Percentiles rank a stretch among this genome's conserved stretches.
phyloP scores from a whole-genome alignment of 1,284 basidiomycete species.

The Papiliotrema terrestris region DNA sequence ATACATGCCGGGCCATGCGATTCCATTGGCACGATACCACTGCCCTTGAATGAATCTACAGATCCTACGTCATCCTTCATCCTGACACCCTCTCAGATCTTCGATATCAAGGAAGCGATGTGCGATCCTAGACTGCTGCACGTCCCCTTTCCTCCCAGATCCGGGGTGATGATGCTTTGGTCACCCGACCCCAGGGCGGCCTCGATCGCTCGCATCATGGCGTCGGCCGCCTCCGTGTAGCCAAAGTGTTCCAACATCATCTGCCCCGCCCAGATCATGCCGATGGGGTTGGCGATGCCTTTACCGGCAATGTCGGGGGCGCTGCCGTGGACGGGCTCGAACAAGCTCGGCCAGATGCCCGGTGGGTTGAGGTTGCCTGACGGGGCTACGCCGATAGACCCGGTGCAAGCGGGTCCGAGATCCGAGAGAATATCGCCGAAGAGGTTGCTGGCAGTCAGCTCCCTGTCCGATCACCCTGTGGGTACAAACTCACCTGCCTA shows the following conservation, averaged over 20 bases:
- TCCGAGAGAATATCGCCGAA: conserved; percentile 70
- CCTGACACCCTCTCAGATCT: not conserved
- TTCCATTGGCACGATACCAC: too few relatives aligned
- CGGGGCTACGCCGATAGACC: conserved; percentile 60
- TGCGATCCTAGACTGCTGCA: conserved; percentile 17
- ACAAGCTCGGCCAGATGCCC: conserved; percentile 52
- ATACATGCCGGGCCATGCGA: too few relatives aligned
- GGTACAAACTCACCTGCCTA: conserved; percentile 43
- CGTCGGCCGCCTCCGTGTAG: conserved; percentile 54
- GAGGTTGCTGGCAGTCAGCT: conserved; percentile 8
- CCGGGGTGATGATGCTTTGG: conserved; percentile 67
- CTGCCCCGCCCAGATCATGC: conserved; percentile 58
- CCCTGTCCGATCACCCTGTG: not conserved
- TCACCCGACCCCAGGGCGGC: conserved; percentile 29
- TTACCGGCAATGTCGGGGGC: conserved; percentile 67
- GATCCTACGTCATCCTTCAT: too few relatives aligned
- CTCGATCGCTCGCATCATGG: conserved; percentile 57
- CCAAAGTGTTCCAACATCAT: conserved; percentile 59
- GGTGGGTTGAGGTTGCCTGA: conserved; percentile 58
- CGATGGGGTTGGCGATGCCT: conserved; percentile 55
- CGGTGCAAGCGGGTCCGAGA: conserved; percentile 57
- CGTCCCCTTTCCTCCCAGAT: conserved; percentile 72
- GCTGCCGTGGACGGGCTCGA: conserved; percentile 74
- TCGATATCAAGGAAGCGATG: conserved; percentile 19
- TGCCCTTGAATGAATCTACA: too few relatives aligned